These are phyloP conservation scores for Alternaria metachromatica DNA, from an alignment of 2,329 filamentous ascomycete species.

Conservation along the genomic window DNA sequence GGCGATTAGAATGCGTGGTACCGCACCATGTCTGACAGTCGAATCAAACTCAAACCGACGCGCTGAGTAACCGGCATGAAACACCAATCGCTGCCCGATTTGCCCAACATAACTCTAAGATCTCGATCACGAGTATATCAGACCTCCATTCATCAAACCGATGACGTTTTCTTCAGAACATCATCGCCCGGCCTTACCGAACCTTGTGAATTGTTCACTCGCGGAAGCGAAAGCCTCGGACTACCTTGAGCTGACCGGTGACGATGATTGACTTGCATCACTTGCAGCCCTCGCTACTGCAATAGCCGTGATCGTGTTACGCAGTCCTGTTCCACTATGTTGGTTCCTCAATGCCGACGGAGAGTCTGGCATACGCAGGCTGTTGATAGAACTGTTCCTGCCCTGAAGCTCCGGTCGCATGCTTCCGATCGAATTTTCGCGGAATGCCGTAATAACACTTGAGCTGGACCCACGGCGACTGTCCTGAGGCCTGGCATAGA, in stretches of 20 bases:
- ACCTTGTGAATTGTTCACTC: not conserved
- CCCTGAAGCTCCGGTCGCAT: constrained; percentile 18
- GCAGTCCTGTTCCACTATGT: constrained; percentile 25
- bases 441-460: constrained; percentile 40
- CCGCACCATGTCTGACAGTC: not conserved
- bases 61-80: not conserved
- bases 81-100: not conserved
- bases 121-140: not conserved
- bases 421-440: constrained; percentile 21
- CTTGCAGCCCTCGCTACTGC: constrained; percentile 25
- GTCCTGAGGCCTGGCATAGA: constrained; percentile 24
- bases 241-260: constrained; percentile 3
- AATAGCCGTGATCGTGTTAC: constrained; percentile 29
- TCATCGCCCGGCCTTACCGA: constrained; percentile 6
- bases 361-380: constrained; percentile 14
- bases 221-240: constrained; percentile 8
- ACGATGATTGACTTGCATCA: constrained; percentile 9
- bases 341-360: constrained; percentile 19
- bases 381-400: constrained; percentile 28
- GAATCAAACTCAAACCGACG: constrained; percentile 11
- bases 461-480: constrained; percentile 37
- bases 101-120: not conserved
- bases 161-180: not conserved
- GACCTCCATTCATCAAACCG: not conserved
- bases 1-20: not conserved